Conservation (phyloP, 768 basidiomycete species). For the Tremella yokohamensis region DNA sequence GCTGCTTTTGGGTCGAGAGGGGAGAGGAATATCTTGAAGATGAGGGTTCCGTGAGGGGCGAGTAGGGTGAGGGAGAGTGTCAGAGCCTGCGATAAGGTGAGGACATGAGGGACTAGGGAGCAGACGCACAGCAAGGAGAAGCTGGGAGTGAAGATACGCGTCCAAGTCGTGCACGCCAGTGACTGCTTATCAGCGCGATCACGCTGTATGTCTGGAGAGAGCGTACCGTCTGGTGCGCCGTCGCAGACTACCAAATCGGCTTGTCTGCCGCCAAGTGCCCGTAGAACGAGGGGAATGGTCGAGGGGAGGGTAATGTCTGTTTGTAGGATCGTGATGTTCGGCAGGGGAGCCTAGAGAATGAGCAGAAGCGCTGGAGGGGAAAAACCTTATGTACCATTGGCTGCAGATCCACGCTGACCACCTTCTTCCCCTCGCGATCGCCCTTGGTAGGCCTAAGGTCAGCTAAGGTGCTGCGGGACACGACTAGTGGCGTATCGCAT, state of each 20-base stretch:
- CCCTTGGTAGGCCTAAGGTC: too few relatives aligned
- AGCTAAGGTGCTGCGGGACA: too few relatives aligned
- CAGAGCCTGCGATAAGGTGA: constrained; percentile 44
- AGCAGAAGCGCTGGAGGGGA: constrained; percentile 2
- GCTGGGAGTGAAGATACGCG: constrained; percentile 54
- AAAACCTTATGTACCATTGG: constrained; percentile 30
- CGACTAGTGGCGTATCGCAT: too few relatives aligned
- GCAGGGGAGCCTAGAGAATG: constrained; percentile 50
- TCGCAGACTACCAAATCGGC: constrained; percentile 56
- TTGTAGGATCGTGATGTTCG: constrained; percentile 52
- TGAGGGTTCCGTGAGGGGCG: constrained; percentile 52
- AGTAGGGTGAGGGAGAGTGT: constrained; percentile 54
- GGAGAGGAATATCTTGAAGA: constrained; percentile 55
- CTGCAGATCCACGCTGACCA: constrained; percentile 46
- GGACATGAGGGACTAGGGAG: neutral
- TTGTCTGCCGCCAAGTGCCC: constrained; percentile 51
- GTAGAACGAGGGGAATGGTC: constrained; percentile 52
- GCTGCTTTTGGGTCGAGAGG: constrained; percentile 48
- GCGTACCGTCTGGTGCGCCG: constrained; percentile 54
- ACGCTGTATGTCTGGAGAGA: neutral
- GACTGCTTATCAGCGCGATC: constrained; percentile 36
- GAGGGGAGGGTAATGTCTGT: constrained; percentile 54
- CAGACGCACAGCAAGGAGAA: constrained; percentile 53
- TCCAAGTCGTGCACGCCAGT: constrained; percentile 56
- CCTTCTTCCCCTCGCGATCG: constrained; percentile 15